These are phyloP conservation scores for Alternaria dauci DNA, from an alignment of 2,329 filamentous ascomycete species.

Conservation along the genomic window DNA sequence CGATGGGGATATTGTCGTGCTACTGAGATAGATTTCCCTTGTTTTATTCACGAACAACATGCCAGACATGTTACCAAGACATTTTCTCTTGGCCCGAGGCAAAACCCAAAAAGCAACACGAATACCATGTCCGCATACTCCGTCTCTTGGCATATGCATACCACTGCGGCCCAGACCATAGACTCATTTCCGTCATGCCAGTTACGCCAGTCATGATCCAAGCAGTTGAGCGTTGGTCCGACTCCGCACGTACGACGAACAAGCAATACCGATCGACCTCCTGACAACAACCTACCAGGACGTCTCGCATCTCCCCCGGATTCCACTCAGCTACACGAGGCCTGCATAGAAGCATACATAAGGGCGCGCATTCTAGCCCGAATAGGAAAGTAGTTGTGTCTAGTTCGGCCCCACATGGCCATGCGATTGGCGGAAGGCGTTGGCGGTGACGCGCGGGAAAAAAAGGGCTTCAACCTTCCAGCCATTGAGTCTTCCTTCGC, in stretches of 20 bases:
- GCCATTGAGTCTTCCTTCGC: neutral
- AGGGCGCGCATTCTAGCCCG: constrained; percentile 1
- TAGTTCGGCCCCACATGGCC: constrained; percentile 1
- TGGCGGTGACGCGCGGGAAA: constrained; percentile 13
- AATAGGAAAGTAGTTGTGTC: neutral
- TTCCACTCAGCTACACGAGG: neutral
- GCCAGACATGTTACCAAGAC: neutral
- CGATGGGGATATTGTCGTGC: neutral
- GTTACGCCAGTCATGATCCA: neutral
- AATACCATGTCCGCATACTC: neutral
- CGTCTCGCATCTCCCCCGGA: neutral
- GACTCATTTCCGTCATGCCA: neutral
- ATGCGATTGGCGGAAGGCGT: neutral
- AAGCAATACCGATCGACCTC: neutral
- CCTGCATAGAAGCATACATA: constrained; percentile 7
- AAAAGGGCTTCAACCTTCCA: constrained; percentile 2
- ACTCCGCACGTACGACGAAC: neutral
- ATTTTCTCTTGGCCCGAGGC: neutral
- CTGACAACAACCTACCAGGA: neutral
- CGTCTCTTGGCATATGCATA: neutral
- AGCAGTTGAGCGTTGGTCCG: neutral
- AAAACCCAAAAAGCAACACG: neutral
- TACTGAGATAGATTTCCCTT: neutral
- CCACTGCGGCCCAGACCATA: neutral
- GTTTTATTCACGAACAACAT: neutral